Percentiles rank a stretch among this genome's conserved stretches.
Evolutionary conservation across 352 stramenopile genomes (phyloP).

Genomic region (Pythium insidiosum): DNA sequence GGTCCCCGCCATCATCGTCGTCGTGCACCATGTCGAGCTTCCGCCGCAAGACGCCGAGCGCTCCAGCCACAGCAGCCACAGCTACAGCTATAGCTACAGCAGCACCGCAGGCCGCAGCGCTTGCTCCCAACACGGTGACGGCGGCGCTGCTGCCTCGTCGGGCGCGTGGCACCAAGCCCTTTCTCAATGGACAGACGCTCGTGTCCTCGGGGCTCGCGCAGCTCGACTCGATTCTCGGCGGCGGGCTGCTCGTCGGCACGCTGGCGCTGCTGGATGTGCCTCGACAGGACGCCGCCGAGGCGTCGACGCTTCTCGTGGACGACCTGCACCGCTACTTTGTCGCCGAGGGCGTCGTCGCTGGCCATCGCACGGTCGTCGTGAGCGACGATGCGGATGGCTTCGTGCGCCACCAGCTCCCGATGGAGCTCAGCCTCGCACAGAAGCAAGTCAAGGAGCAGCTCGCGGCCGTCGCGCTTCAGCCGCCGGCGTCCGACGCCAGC

Average conservation of each 20-base stretch:
- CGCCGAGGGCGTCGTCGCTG: slow-evolving; percentile 38
- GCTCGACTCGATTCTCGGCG: slow-evolving; percentile 45
- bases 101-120: background rate
- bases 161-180: slow-evolving; percentile 60
- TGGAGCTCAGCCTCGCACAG: slow-evolving; percentile 62
- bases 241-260: slow-evolving; percentile 41
- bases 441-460: slow-evolving; percentile 57
- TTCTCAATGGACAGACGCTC: slow-evolving; percentile 59
- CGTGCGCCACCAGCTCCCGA: slow-evolving; percentile 27
- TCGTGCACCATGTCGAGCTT: slow-evolving; percentile 31
- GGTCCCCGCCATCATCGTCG: background rate
- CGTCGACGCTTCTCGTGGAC: slow-evolving; percentile 24
- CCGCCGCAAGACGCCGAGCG: slow-evolving; percentile 20
- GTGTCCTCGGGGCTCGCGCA: slow-evolving; percentile 42
- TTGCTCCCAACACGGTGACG: background rate
- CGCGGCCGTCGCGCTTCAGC: slow-evolving; percentile 6
- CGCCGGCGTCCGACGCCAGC: no score
- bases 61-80: background rate
- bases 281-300: slow-evolving; percentile 9
- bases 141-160: slow-evolving; percentile 12
- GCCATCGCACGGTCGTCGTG: slow-evolving; percentile 28
- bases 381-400: slow-evolving; percentile 31
- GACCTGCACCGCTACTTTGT: slow-evolving; percentile 64
- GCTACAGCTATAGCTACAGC: background rate
- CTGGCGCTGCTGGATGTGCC: slow-evolving; percentile 40